These are phyloP conservation scores for Gnaphalium uliginosum DNA, from an alignment of 129 eudicot genomes.

Conservation along the genomic window DNA sequence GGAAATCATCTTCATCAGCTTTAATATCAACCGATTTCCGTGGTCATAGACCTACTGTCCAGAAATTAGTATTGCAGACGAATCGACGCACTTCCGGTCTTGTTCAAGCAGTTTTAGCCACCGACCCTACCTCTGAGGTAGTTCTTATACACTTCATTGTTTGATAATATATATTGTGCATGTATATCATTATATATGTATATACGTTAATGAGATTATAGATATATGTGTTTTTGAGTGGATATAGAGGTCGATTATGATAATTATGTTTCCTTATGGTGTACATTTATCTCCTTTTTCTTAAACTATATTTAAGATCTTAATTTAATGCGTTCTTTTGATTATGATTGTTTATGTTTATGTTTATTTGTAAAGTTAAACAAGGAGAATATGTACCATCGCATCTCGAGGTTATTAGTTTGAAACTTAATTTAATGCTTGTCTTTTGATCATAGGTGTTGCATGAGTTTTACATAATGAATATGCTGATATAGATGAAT, in stretches of 20 bases:
- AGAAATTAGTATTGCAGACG: constrained; percentile 31
- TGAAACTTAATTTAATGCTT: constrained; percentile 5
- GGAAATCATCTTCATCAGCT: constrained; percentile 39
- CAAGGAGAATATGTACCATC: neutral
- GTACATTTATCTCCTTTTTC: constrained; percentile 16
- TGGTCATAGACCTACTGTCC: constrained; percentile 41
- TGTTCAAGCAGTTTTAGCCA: constrained; percentile 61
- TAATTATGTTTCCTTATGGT: constrained; percentile 5
- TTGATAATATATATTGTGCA: neutral
- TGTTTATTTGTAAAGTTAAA: constrained; percentile 6
- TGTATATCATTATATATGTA: neutral
- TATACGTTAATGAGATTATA: neutral
- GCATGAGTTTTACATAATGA: constrained; percentile 27
- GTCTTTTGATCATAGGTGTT: constrained; percentile 21
- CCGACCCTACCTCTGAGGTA: constrained; percentile 75
- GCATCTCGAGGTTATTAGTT: neutral
- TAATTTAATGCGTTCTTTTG: constrained; percentile 12
- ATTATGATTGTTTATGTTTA: neutral
- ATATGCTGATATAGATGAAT: constrained; percentile 24
- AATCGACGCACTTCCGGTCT: constrained; percentile 35
- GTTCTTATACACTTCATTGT: neutral
- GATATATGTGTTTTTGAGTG: neutral
- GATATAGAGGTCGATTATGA: neutral
- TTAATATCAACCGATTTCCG: constrained; percentile 55
- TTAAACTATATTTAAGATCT: constrained; percentile 14